A percentile compares a stretch with the other conserved stretches of the same genome.
phyloP scores from a whole-genome alignment of 2,329 filamentous ascomycete species.

The Periconia macrospinosa region DNA sequence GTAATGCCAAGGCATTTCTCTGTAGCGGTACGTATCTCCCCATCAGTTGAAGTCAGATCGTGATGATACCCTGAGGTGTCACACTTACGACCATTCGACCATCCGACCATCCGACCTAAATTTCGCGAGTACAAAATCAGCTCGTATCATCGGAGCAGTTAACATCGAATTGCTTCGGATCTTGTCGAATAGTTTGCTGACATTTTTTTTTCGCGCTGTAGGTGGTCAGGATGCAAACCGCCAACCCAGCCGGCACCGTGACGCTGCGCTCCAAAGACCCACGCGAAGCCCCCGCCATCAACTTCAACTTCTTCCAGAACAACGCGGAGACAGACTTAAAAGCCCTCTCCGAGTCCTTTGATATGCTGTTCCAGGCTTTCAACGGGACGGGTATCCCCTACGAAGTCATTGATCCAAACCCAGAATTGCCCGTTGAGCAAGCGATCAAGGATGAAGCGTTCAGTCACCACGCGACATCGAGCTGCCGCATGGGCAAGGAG shows the following conservation, averaged over 20 bases:
- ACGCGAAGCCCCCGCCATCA: constrained; percentile 61
- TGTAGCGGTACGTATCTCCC: constrained; percentile 16
- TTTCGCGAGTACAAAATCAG: too few species aligned
- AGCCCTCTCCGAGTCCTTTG: constrained; percentile 9
- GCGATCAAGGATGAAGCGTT: constrained; percentile 13
- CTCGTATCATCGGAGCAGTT: too few species aligned
- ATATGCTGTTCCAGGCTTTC: constrained; percentile 3
- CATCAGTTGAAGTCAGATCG: too few species aligned
- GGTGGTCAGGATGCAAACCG: constrained; percentile 58
- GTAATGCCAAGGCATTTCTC: constrained; percentile 42
- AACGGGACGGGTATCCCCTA: constrained; percentile 1
- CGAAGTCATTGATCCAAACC: constrained; percentile 6
- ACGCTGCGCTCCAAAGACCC: constrained; percentile 61
- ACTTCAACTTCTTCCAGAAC: constrained; percentile 16
- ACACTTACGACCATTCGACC: too few species aligned
- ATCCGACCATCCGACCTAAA: too few species aligned
- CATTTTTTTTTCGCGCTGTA: too few species aligned
- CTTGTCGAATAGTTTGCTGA: constrained; percentile 29
- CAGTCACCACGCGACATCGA: constrained; percentile 56
- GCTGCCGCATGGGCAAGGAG: constrained; percentile 53
- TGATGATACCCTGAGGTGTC: too few species aligned
- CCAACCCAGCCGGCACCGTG: constrained; percentile 62
- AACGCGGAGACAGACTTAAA: constrained; percentile 7
- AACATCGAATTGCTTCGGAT: too few species aligned
- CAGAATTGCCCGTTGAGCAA: constrained; percentile 7